Base-by-base conservation (phyloP, 371 early-diverging fungal genomes). In the Mortierella sp. region DNA sequence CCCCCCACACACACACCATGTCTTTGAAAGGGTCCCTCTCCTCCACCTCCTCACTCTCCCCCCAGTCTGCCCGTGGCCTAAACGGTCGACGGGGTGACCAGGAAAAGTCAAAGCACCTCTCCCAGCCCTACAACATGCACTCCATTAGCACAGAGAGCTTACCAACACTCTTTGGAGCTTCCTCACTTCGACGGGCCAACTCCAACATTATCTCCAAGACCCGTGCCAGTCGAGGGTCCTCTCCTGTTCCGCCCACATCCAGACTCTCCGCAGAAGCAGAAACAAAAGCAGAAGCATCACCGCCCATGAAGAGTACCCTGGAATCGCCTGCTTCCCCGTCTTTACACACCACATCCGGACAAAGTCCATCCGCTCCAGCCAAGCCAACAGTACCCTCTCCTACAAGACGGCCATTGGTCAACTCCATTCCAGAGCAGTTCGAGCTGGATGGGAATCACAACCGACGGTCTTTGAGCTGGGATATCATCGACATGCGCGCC, bases 401-500 rank as follows among this genome's bases (percentile, higher is more conserved):
- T 13, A 42, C 58, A 48, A 57, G 67, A 64, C 60, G 61, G 38
- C 56, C 58, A 19, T 43, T 54, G 34, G 63, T 72, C 31, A 48
- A 72, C 49, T 30, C 51, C 27, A 57, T 61, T 19, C 50, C 69
- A 23, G 78, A 71, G 19, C 45, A 55, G 24, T 60, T 62, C 47
- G 60, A 66, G 43, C 43, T 62, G 54, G 54, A 57, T 16, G 64
- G 57, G n/a, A 57, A 47, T 49, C 72, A 68, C 43, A 47, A 47
- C 16, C 80, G 80, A 2, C 58, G 80, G 31, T 62, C 73, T 16
- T 69, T 63, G 39, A 79, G 80, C 43, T 68, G 72, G 68, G 73
- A 79, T 52, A 71, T 71, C 27, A 68, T 79, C 61, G 79, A 81
- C 43, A 70, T 74, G 63, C 31, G 74, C 13, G 84, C 84, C 42